A percentile compares a stretch with the other conserved stretches of the same genome.
Conservation (phyloP, 2,329 filamentous ascomycete species). For the Colletotrichum tropicicola region DNA sequence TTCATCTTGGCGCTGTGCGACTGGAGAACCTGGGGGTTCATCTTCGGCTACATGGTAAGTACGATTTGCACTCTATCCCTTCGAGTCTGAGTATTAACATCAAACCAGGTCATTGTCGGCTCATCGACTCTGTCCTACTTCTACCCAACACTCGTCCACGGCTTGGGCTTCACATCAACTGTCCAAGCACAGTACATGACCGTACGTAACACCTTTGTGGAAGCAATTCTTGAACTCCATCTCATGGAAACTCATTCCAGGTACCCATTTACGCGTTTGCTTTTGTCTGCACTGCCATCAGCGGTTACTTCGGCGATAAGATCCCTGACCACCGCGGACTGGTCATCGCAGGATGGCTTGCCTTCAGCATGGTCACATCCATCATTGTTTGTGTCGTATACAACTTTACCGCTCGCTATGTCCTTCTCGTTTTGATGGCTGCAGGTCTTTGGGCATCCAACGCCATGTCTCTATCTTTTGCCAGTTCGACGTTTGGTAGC, state of each 20-base stretch:
- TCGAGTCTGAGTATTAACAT: background rate
- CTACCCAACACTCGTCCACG: conserved; percentile 61
- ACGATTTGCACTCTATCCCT: background rate
- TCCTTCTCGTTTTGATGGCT: conserved; percentile 63
- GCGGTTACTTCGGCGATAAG: conserved; percentile 57
- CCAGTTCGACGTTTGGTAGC: conserved; percentile 58
- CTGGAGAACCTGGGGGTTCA: conserved; percentile 11
- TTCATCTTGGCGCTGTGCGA: background rate
- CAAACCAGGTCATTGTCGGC: conserved; percentile 43
- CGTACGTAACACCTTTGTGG: background rate
- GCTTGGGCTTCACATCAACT: conserved; percentile 55
- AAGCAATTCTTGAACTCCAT: background rate
- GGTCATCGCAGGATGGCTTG: conserved; percentile 58
- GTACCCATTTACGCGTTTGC: conserved; percentile 62
- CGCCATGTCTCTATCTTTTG: conserved; percentile 59
- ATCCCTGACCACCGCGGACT: conserved; percentile 54
- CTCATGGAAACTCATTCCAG: no score
- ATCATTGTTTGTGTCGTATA: conserved; percentile 54
- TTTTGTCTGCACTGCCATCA: conserved; percentile 57
- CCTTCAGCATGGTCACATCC: conserved; percentile 45
- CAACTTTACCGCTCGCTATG: conserved; percentile 61
- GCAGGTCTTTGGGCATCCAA: conserved; percentile 63
- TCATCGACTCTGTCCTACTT: conserved; percentile 61
- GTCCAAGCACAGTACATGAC: conserved; percentile 54
- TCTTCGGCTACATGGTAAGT: conserved; percentile 9